Percentiles rank a stretch among this genome's conserved stretches.
These are phyloP conservation scores for Astrothelium macrocarpum DNA, from an alignment of 495 filamentous ascomycete genomes.

Conservation along the genomic window DNA sequence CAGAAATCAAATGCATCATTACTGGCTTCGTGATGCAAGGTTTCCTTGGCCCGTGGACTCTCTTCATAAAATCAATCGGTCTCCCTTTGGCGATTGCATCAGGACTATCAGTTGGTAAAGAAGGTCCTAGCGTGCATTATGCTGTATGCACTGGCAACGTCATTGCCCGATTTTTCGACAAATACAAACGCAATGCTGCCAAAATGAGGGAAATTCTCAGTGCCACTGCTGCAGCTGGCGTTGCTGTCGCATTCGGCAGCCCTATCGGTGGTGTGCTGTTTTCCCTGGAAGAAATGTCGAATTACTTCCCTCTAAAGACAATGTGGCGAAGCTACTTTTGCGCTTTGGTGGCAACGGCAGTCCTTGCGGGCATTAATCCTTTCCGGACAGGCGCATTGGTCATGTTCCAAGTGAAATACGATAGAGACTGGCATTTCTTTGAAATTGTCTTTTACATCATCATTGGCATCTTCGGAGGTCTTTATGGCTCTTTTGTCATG, in stretches of 20 bases:
- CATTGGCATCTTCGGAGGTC: constrained; percentile 83
- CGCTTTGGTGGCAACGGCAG: constrained; percentile 88
- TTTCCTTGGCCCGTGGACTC: constrained; percentile 84
- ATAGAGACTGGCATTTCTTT: constrained; percentile 96
- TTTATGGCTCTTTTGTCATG: constrained; percentile 96
- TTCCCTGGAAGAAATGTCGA: constrained; percentile 98
- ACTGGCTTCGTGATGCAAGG: constrained; percentile 99
- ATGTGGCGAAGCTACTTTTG: constrained; percentile 98
- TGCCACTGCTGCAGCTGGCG: constrained; percentile 88
- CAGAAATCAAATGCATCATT: constrained; percentile 99
- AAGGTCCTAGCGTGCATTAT: constrained; percentile 96
- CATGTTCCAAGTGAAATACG: constrained; percentile 98
- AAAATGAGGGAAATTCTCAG: constrained; percentile 94
- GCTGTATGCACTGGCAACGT: constrained; percentile 97
- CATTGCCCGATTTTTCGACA: constrained; percentile 83
- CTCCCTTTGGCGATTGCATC: constrained; percentile 90
- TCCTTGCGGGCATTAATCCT: constrained; percentile 91
- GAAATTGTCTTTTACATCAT: constrained; percentile 88
- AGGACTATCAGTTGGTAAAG: constrained; percentile 90
- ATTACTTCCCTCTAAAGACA: constrained; percentile 92
- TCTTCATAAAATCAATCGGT: constrained; percentile 88
- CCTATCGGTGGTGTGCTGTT: constrained; percentile 96
- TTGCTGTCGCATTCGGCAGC: constrained; percentile 93
- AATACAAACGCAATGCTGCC: constrained; percentile 85
- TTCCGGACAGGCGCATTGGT: constrained; percentile 97